Percentiles rank a stretch among this genome's conserved stretches.
Conservation (phyloP, 495 filamentous ascomycete species). For the Neurospora sp. region DNA sequence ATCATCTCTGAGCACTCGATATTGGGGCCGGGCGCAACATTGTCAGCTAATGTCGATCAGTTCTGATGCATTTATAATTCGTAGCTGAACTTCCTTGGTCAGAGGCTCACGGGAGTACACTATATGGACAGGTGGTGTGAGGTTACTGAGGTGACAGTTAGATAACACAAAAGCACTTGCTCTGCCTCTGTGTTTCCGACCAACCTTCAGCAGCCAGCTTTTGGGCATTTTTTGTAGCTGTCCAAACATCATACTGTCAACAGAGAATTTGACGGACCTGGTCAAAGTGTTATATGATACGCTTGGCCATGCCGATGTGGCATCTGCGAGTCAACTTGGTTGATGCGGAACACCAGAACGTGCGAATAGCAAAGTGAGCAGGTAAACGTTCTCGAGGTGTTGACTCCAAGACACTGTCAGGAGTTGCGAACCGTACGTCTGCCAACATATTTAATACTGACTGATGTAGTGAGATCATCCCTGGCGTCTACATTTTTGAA, state of each 20-base stretch:
- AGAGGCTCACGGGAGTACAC: background rate
- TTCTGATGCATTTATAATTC: background rate
- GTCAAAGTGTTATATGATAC: too few relatives aligned
- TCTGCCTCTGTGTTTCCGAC: background rate
- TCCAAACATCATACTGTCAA: background rate
- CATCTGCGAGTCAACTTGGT: too few relatives aligned
- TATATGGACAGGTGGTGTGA: too few relatives aligned
- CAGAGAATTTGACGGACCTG: background rate
- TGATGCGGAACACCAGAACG: too few relatives aligned
- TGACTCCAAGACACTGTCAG: background rate
- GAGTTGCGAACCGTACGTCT: background rate
- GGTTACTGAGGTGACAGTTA: background rate
- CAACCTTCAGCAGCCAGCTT: background rate
- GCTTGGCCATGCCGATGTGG: too few relatives aligned
- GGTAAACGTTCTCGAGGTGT: background rate
- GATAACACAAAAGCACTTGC: background rate
- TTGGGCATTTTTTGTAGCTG: background rate
- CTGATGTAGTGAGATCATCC: background rate
- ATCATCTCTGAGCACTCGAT: background rate
- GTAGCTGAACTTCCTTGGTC: background rate
- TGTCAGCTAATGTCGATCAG: background rate
- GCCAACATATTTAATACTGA: background rate
- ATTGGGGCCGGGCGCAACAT: background rate
- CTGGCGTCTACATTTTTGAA: background rate
- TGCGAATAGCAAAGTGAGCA: background rate